Evolutionary conservation across 2,329 filamentous ascomycete genomes (phyloP).

Genomic region (Ophiostoma piceae): DNA sequence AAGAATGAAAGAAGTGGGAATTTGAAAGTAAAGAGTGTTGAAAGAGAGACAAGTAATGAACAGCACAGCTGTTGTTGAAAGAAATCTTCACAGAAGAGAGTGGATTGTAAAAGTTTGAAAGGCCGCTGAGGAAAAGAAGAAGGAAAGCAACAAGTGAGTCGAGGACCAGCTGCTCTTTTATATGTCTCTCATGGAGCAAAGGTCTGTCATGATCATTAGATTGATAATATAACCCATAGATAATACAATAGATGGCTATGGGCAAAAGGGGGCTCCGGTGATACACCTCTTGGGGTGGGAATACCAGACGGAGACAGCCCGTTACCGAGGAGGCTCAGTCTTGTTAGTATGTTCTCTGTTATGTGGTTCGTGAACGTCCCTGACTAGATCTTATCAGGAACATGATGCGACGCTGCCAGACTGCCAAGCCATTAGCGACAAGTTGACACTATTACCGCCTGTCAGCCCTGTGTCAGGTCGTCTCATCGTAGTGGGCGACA

Average conservation of each 20-base stretch:
- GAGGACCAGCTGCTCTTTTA: slow-evolving; percentile 18
- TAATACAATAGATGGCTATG: not conserved
- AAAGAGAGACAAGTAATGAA: slow-evolving; percentile 21
- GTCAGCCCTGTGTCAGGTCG: slow-evolving; percentile 23
- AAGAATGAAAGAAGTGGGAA: slow-evolving; percentile 1
- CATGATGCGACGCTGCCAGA: slow-evolving; percentile 21
- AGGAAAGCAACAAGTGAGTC: slow-evolving; percentile 4
- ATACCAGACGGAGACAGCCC: slow-evolving; percentile 12
- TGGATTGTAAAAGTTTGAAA: slow-evolving; percentile 16
- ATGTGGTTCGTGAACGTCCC: not conserved
- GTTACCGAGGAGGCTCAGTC: slow-evolving; percentile 12
- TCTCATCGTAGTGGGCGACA: slow-evolving; percentile 18
- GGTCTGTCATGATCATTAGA: not conserved
- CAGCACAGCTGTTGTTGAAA: slow-evolving; percentile 26
- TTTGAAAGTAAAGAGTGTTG: not conserved
- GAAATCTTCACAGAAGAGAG: slow-evolving; percentile 26
- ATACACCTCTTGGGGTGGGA: slow-evolving; percentile 11
- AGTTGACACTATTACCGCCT: slow-evolving; percentile 14
- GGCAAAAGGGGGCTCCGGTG: not conserved
- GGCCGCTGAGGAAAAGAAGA: slow-evolving; percentile 18
- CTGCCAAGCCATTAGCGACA: slow-evolving; percentile 25
- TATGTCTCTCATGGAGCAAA: not conserved
- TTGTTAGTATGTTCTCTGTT: too few relatives aligned
- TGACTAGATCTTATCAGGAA: not conserved
- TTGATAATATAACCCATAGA: not conserved